Evolutionary conservation across 805 yeast genomes (phyloP).

Genomic region (Metschnikowia aberdeeniae): DNA sequence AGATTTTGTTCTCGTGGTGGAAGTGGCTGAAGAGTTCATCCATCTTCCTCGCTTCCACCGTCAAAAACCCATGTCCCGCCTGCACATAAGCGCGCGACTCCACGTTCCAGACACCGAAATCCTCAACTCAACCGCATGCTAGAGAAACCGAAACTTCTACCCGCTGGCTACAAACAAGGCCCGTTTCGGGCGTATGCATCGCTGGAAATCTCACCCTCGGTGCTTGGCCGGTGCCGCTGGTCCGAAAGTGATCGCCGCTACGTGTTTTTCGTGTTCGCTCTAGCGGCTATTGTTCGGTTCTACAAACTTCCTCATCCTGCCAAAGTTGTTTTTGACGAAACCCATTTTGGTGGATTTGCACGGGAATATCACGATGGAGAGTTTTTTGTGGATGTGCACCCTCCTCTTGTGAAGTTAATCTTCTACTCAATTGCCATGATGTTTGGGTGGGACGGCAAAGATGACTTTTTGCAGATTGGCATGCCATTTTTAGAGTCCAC

Average conservation of each 20-base stretch:
- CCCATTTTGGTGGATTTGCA: slow-evolving; percentile 38
- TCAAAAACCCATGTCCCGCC: background rate
- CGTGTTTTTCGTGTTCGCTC: slow-evolving; percentile 9
- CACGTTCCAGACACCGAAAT: background rate
- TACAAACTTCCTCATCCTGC: slow-evolving; percentile 33
- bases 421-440: slow-evolving; percentile 51
- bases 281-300: slow-evolving; percentile 27
- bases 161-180: slow-evolving; percentile 31
- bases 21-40: no score
- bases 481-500: slow-evolving; percentile 25
- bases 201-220: slow-evolving; percentile 18
- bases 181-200: slow-evolving; percentile 26
- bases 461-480: slow-evolving; percentile 42
- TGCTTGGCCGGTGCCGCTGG: slow-evolving; percentile 13
- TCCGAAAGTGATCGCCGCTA: slow-evolving; percentile 14
- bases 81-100: background rate
- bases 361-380: slow-evolving; percentile 50
- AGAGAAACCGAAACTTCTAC: slow-evolving; percentile 6
- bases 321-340: slow-evolving; percentile 48
- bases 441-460: slow-evolving; percentile 49
- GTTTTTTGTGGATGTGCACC: slow-evolving; percentile 68
- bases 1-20: no score
- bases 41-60: background rate
- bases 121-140: background rate
- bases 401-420: slow-evolving; percentile 63